Conservation (phyloP, 108 stramenopile genomes). For the Fragilaria radians region DNA sequence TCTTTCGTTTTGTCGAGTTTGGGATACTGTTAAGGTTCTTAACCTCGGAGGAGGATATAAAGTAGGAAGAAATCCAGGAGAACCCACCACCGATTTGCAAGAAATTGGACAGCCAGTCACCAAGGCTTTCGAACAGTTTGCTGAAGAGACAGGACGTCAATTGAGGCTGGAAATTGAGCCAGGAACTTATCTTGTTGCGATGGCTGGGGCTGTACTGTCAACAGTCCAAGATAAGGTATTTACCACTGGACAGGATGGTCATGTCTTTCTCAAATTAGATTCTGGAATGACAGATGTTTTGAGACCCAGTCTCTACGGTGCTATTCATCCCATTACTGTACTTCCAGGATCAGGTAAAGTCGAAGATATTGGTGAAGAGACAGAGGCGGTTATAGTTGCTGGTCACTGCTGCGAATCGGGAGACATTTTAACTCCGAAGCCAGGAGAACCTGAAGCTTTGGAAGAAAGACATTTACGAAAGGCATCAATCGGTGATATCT, state of each 20-base stretch:
- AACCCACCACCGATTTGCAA: constrained; percentile 89
- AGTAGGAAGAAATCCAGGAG: constrained; percentile 90
- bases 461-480: constrained; percentile 72
- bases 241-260: constrained; percentile 55
- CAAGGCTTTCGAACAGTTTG: constrained; percentile 84
- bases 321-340: constrained; percentile 91
- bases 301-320: constrained; percentile 96
- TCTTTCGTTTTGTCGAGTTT: constrained; percentile 80
- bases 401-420: constrained; percentile 99
- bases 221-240: constrained; percentile 88
- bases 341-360: constrained; percentile 67
- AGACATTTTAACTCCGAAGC: constrained; percentile 91
- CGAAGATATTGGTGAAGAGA: constrained; percentile 51
- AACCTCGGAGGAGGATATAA: constrained; percentile 99
- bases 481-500: constrained; percentile 85
- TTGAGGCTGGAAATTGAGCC: constrained; percentile 96
- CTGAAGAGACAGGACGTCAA: constrained; percentile 84
- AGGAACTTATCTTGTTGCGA: constrained; percentile 96
- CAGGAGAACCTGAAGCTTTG: constrained; percentile 91
- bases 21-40: constrained; percentile 75
- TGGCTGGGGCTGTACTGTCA: constrained; percentile 88
- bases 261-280: constrained; percentile 91
- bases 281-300: constrained; percentile 98
- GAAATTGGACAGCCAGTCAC: constrained; percentile 88
- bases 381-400: constrained; percentile 89